Base-by-base conservation (phyloP, 768 basidiomycete genomes). In the Suillus lakei region DNA sequence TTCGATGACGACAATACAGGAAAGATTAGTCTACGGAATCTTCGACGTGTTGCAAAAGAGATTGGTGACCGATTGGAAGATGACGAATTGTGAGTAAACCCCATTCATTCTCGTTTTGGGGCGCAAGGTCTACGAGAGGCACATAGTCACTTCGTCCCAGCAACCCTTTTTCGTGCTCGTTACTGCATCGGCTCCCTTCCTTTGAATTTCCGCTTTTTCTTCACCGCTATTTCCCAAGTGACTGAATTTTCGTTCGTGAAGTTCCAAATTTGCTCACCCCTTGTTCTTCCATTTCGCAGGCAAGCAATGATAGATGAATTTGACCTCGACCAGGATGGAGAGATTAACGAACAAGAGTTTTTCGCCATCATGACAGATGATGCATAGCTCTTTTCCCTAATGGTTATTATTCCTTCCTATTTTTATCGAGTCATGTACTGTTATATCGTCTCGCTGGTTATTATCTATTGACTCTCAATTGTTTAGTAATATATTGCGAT, bases 271-370 rank as follows among this genome's bases (percentile, higher is more conserved):
- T 77, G 69, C 70, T 77, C 68, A 77, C 65, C 73, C 70, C 71
- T 69, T 43, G 38, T 43, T 73, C 70, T 74, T 73, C 69, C 69
- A 65, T 71, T 69, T 64, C 70, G 65, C 70, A 98, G 97, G 70
- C 96, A 98, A 88, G 98, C 98, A 28, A 99, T 99, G 98, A 99
- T 99, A 74, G 98, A 99, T 72, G 98, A 99, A 79, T 99, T 99
- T 74, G 98, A 99, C 78, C 88, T 99, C 30, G 98, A 99, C 80
- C 91, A 95, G 76, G 98, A 99, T 70, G 96, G 96, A 34, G 97
- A 97, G 81, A 99, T 99, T 77, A 96, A 89, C 74, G 92, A 96
- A 75, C 89, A 93, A 73, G 98, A 99, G 78, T 99, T 99, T 81
- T 89, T 96, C 71, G 91, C 93, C 51, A 97, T 98, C 76, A 96